A percentile compares a stretch with the other conserved stretches of the same genome.
These are phyloP conservation scores for Aspergillus bertholletiae DNA, from an alignment of 495 filamentous ascomycete genomes.

Conservation along the genomic window DNA sequence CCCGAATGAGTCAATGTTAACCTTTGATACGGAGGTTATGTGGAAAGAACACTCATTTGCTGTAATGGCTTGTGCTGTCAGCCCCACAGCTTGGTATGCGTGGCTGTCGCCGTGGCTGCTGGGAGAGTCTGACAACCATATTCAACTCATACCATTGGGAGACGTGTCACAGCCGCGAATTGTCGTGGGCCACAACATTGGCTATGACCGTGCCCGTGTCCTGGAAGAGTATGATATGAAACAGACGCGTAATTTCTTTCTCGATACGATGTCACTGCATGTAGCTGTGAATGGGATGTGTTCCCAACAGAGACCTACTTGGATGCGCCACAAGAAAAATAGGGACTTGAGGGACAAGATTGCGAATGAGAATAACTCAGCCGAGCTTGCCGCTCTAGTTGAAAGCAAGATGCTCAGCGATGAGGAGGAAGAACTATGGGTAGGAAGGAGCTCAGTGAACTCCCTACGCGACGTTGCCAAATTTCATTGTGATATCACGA, in stretches of 20 bases:
- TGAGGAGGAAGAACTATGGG: constrained; percentile 93
- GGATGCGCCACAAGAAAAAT: constrained; percentile 93
- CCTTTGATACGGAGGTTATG: constrained; percentile 96
- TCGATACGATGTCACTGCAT: constrained; percentile 98
- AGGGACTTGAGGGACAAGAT: constrained; percentile 81
- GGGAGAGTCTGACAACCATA: constrained; percentile 69
- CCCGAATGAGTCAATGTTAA: constrained; percentile 76
- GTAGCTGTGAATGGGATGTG: constrained; percentile 99
- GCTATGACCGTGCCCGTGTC: constrained; percentile 88
- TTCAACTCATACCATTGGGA: constrained; percentile 84
- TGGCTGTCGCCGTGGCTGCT: constrained; percentile 97
- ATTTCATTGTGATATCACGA: constrained; percentile 87
- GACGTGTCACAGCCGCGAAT: constrained; percentile 65
- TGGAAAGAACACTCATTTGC: constrained; percentile 88
- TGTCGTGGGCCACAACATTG: constrained; percentile 92
- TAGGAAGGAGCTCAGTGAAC: constrained; percentile 90
- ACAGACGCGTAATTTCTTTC: constrained; percentile 79
- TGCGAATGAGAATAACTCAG: constrained; percentile 62
- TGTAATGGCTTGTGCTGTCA: constrained; percentile 92
- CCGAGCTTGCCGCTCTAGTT: constrained; percentile 68
- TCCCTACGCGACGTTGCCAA: constrained; percentile 93
- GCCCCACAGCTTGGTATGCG: constrained; percentile 87
- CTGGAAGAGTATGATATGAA: constrained; percentile 82
- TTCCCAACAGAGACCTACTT: constrained; percentile 89
- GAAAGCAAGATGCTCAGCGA: constrained; percentile 63